Percentiles rank a stretch among this genome's conserved stretches.
Evolutionary conservation across 805 yeast species (phyloP).

Genomic region (Teunomyces atbi): DNA sequence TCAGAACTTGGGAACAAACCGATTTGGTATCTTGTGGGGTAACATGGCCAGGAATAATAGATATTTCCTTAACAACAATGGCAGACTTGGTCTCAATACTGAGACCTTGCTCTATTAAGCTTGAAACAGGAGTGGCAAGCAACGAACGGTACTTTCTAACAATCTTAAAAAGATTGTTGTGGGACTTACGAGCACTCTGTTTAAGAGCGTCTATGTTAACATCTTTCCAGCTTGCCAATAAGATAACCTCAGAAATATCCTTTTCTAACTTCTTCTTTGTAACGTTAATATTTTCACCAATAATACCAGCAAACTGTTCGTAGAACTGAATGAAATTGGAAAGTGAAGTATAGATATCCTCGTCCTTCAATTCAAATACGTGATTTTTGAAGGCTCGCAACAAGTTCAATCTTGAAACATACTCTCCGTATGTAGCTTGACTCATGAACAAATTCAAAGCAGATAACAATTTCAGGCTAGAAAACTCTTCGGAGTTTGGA

Average conservation of each 20-base stretch:
- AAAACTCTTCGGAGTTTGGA: slow-evolving; percentile 32
- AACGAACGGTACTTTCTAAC: slow-evolving; percentile 76
- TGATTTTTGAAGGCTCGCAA: slow-evolving; percentile 66
- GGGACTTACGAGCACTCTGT: slow-evolving; percentile 91
- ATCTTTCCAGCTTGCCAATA: slow-evolving; percentile 96
- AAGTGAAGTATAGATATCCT: slow-evolving; percentile 39
- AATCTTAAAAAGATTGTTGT: slow-evolving; percentile 75
- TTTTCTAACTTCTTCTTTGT: slow-evolving; percentile 64
- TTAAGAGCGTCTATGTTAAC: slow-evolving; percentile 89
- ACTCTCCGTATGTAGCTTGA: slow-evolving; percentile 77
- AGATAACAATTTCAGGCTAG: slow-evolving; percentile 32
- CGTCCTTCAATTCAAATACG: slow-evolving; percentile 27
- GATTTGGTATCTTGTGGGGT: slow-evolving; percentile 7
- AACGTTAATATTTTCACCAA: slow-evolving; percentile 45
- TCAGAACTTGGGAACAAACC: slow-evolving; percentile 33
- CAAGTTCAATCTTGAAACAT: slow-evolving; percentile 53
- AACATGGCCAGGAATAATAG: slow-evolving; percentile 10
- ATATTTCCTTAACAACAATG: slow-evolving; percentile 7
- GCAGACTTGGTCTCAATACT: slow-evolving; percentile 8
- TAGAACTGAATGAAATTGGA: slow-evolving; percentile 62
- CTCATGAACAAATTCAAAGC: slow-evolving; percentile 76
- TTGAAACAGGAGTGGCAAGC: slow-evolving; percentile 49
- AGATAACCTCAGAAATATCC: slow-evolving; percentile 77
- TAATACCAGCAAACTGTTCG: slow-evolving; percentile 55
- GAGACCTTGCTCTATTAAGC: slow-evolving; percentile 60